Base-by-base conservation (phyloP, 2,329 filamentous ascomycete species). In the Thielaviopsis euricoi region DNA sequence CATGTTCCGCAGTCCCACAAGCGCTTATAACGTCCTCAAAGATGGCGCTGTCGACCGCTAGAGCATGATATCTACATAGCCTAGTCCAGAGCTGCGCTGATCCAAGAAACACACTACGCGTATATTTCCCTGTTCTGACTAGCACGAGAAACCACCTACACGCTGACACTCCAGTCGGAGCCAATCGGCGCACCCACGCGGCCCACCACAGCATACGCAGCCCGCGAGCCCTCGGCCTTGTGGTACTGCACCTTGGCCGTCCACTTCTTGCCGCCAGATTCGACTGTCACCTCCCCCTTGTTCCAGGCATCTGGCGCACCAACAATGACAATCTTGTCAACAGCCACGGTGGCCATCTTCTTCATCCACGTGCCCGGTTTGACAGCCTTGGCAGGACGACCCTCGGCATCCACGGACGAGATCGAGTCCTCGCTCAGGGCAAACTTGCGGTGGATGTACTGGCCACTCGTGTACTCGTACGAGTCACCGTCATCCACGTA, bases 401-500 rank as follows among this genome's bases (percentile, higher is more conserved):
- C 70, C 64, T 79, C 80, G 6, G 85, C 75, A 62, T 94, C 82
- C n/a, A 77, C 77, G 0, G 86, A 90, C 5, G 74, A 74, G n/a
- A 97, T 73, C 0, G 74, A 75, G 17, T 77, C 76, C 60, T 71
- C 73, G 26, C 74, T 72, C 61, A 90, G 86, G 23, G 73, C 74
- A 71, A 98, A 96, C 61, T 75, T 77, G 60, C 89, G 87, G 72
- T 95, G 85, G 64, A 97, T 90, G 70, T 86, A 95, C 61, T 89
- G 89, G 12, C 90, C 91, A 62, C 82, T 75, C 69, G 94, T 76
- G 67, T 87, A 89, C 58, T 95, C 89, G 64, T 90, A 98, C 0
- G 86, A 87, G 70, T 97, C 90, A 53, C 93, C 93, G 63, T 98
- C 93, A 66, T 98, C 93, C 29, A 89, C 76, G 66, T 98, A 98